These are phyloP conservation scores for Mariannaea sp. DNA, from an alignment of 2,329 filamentous ascomycete genomes.

Conservation along the genomic window DNA sequence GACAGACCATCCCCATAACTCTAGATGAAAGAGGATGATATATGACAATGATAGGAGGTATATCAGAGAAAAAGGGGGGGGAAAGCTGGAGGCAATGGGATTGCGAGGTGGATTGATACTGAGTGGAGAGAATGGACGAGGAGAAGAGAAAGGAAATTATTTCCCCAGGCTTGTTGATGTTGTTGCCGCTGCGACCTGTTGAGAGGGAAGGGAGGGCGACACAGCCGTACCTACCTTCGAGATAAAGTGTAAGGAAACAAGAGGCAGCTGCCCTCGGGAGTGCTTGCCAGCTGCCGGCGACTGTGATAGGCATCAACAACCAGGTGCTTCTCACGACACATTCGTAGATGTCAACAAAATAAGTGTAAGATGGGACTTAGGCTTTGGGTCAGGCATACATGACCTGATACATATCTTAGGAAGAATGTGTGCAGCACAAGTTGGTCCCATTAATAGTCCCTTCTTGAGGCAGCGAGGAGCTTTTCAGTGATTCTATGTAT, in stretches of 20 bases:
- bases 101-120: too few species aligned
- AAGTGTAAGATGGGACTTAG: too few species aligned
- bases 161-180: neutral
- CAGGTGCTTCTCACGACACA: neutral
- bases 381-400: too few species aligned
- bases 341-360: constrained; percentile 1
- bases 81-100: too few species aligned
- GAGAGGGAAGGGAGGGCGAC: too few species aligned
- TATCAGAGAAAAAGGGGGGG: neutral
- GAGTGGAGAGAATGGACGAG: too few species aligned
- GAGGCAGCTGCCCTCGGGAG: neutral
- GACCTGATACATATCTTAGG: too few species aligned
- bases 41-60: neutral
- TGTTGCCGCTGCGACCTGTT: neutral
- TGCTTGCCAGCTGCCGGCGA: constrained; percentile 14
- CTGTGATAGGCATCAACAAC: constrained; percentile 2
- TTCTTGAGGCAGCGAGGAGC: too few species aligned
- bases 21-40: neutral
- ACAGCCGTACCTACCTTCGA: too few species aligned
- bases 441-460: too few species aligned
- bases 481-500: too few species aligned
- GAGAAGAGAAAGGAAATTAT: neutral
- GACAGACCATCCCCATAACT: neutral
- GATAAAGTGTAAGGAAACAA: neutral
- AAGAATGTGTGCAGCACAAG: too few species aligned